Percentiles rank a stretch among this genome's conserved stretches.
Evolutionary conservation across 768 basidiomycete genomes (phyloP).

Genomic region (Asterophora lycoperdoides): DNA sequence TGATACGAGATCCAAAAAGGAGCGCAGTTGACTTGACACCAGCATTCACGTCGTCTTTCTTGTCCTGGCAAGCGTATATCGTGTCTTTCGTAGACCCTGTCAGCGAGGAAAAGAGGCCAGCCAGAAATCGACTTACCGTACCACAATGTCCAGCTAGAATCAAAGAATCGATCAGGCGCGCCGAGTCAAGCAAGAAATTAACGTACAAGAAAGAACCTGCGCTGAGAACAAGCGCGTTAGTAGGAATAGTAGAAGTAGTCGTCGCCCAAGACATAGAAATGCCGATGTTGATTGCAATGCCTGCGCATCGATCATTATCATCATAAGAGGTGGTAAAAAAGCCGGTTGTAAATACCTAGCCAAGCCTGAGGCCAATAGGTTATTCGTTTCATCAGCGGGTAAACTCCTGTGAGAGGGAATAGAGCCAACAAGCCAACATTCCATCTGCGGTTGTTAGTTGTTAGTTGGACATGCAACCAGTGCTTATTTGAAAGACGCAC

Average conservation of each 20-base stretch:
- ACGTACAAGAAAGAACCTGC: background rate
- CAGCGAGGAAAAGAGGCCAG: background rate
- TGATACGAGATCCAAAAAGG: slow-evolving; percentile 46
- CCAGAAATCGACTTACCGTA: slow-evolving; percentile 10
- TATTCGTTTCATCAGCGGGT: slow-evolving; percentile 25
- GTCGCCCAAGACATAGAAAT: slow-evolving; percentile 26
- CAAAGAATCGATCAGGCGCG: background rate
- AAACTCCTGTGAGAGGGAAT: slow-evolving; percentile 14
- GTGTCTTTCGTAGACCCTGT: slow-evolving; percentile 31
- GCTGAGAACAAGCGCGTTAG: background rate
- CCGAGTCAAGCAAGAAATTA: background rate
- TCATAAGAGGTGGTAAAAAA: background rate
- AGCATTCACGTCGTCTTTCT: slow-evolving; percentile 50
- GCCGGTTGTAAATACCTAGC: slow-evolving; percentile 11
- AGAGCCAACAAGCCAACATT: background rate
- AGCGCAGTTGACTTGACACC: slow-evolving; percentile 62
- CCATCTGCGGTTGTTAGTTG: background rate
- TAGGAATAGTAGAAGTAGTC: background rate
- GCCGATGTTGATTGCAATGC: slow-evolving; percentile 28
- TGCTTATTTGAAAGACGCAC: background rate
- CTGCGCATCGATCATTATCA: background rate
- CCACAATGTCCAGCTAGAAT: slow-evolving; percentile 14
- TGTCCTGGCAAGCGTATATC: slow-evolving; percentile 60
- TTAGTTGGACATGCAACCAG: background rate
- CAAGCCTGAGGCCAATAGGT: slow-evolving; percentile 27